Conservation (phyloP, 225 moss, liverwort and hornwort genomes). For the Neckera pumila region DNA sequence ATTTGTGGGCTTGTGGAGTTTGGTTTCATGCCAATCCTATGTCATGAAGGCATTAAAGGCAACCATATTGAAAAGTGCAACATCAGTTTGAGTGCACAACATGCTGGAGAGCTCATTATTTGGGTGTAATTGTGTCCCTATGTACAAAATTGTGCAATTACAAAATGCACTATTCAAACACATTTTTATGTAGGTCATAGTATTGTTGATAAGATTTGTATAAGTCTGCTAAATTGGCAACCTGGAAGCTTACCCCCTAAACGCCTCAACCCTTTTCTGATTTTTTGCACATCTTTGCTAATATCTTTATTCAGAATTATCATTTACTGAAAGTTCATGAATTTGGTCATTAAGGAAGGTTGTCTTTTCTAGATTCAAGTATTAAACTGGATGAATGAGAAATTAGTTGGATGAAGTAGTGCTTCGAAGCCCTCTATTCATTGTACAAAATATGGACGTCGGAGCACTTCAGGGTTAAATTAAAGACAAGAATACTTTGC, state of each 20-base stretch:
- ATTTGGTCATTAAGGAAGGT: no score
- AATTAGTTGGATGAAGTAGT: no score
- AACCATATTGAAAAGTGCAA: background rate
- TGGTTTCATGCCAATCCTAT: background rate
- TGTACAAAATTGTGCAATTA: background rate
- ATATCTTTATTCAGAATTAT: no score
- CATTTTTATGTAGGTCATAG: background rate
- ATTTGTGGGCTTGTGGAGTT: background rate
- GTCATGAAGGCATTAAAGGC: background rate
- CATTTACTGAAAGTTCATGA: no score
- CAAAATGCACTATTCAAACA: background rate
- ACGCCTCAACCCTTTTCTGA: no score
- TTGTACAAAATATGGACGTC: no score
- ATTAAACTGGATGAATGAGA: no score
- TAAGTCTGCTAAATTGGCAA: background rate
- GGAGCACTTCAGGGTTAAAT: no score
- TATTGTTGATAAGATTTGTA: background rate
- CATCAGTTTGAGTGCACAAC: background rate
- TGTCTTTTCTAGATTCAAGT: no score
- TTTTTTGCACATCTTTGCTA: no score
- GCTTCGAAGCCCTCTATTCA: no score
- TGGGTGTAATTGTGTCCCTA: background rate
- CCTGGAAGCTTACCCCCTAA: background rate
- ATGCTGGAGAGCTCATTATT: background rate
- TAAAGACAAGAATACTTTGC: background rate